Evolutionary conservation across 805 yeast species (phyloP), one percentile per base, ranked within the genome.

Genomic region (Yarrowia phangngaensis): DNA sequence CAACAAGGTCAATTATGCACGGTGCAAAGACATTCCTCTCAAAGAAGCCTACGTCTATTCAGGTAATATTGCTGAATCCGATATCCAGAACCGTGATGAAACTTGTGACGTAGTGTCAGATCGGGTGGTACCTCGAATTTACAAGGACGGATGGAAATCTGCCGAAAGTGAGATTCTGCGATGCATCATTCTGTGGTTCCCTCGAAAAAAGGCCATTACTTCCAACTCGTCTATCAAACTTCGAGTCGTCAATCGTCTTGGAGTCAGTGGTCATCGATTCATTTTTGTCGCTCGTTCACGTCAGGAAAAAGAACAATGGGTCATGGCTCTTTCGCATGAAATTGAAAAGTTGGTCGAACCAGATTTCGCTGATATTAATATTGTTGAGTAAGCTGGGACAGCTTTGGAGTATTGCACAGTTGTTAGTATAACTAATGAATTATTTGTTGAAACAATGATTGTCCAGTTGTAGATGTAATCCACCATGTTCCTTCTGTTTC

Each of bases 301-400:
- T 29, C 82, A 82, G 53, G 95, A 87, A 56, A 70, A 89, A 48
- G 96, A 90, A 58, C 54, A 76, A 23, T 89, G 97, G 97, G 89
- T 84, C 2, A 55, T 63, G 3, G 62, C 66, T 1, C 51, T 69
- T 8, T 60, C 65, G 23, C 54, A 57, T 6, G 69, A 64, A 11
- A 61, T 64, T 19, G 62, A 62, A 11, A 47, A 52, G 33, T 26
- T 58, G 22, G 51, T 56, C 11, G 51, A 41, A 7, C 48, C 55
- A 7, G 34, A 46, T 7, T 51, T 31, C 13, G 55, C 51, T 3
- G 64, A 60, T 16, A 53, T 58, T 31, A 48, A 20, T 20, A 28
- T 55, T n/a, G 48, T 23, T 12, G 28, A 29, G 14, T 17, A 14
- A 26, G n/a, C n/a, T n/a, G n/a, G n/a, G n/a, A n/a, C n/a, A n/a